Conservation (phyloP, 2,329 filamentous ascomycete species). For the Colletotrichum godetiae region DNA sequence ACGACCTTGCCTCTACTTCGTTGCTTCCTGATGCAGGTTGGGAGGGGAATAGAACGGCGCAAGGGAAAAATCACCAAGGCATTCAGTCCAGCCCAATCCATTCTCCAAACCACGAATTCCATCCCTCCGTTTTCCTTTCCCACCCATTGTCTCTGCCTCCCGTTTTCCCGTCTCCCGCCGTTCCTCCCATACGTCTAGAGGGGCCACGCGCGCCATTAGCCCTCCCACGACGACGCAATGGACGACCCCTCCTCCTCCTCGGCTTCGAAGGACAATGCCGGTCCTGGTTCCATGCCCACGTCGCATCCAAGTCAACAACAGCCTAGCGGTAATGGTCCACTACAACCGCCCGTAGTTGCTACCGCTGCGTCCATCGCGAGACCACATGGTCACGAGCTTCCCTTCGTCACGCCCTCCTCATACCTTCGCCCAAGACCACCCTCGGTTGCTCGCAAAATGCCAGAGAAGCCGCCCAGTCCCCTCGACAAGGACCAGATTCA, state of each 20-base stretch:
- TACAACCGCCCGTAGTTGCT: conserved; percentile 37
- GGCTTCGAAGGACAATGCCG: conserved; percentile 34
- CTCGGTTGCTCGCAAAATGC: conserved; percentile 35
- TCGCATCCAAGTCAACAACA: conserved; percentile 31
- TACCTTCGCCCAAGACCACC: conserved; percentile 58
- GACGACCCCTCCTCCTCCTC: conserved; percentile 35
- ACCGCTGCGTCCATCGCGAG: conserved; percentile 38
- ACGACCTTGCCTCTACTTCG: neutral
- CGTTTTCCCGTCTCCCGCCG: conserved; percentile 15
- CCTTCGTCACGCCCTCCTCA: conserved; percentile 70
- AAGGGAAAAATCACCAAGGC: conserved; percentile 29
- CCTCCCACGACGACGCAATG: conserved; percentile 35
- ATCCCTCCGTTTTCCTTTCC: neutral
- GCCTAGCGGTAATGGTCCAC: conserved; percentile 33
- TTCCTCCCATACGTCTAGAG: conserved; percentile 24
- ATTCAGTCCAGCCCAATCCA: conserved; percentile 29
- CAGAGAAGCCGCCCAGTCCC: conserved; percentile 60
- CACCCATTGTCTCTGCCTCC: conserved; percentile 25
- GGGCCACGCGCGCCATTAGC: conserved; percentile 35
- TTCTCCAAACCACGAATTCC: conserved; percentile 20
- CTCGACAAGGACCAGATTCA: conserved; percentile 83
- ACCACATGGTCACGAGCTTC: conserved; percentile 58
- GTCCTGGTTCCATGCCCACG: conserved; percentile 31
- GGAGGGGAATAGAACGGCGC: conserved; percentile 26
- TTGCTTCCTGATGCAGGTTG: conserved; percentile 17